phyloP scores from a whole-genome alignment of 805 yeast genomes.

The Candida andamanensis region DNA sequence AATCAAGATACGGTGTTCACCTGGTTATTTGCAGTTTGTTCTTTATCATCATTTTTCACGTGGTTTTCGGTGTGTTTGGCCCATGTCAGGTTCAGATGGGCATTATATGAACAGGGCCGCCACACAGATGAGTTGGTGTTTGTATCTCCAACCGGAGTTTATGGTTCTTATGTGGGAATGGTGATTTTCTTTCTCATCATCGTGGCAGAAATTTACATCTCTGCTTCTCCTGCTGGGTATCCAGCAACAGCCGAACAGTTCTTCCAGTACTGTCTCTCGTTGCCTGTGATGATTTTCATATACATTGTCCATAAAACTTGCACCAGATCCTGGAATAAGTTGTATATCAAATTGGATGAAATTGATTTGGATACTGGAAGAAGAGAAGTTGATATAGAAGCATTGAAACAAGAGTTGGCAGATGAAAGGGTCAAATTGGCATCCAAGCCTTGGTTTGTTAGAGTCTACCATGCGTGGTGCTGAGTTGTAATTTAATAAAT shows the following conservation, averaged over 20 bases:
- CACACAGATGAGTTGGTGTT: slow-evolving; percentile 33
- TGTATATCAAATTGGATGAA: slow-evolving; percentile 28
- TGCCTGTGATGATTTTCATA: slow-evolving; percentile 41
- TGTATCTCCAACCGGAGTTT: slow-evolving; percentile 30
- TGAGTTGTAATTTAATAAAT: slow-evolving; percentile 8
- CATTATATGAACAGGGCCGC: slow-evolving; percentile 31
- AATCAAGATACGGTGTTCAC: slow-evolving; percentile 31
- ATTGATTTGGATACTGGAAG: slow-evolving; percentile 43
- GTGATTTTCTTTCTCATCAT: slow-evolving; percentile 28
- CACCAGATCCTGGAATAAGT: slow-evolving; percentile 23
- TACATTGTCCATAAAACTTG: slow-evolving; percentile 39
- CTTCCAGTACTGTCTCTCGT: slow-evolving; percentile 49
- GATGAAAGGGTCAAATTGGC: slow-evolving; percentile 28
- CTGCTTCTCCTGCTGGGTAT: slow-evolving; percentile 33
- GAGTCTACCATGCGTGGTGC: slow-evolving; percentile 29
- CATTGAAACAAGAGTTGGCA: slow-evolving; percentile 37
- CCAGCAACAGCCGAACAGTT: slow-evolving; percentile 30
- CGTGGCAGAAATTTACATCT: slow-evolving; percentile 34
- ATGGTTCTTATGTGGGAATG: slow-evolving; percentile 33
- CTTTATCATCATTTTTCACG: slow-evolving; percentile 38
- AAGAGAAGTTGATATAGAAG: slow-evolving; percentile 31
- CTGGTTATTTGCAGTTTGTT: slow-evolving; percentile 39
- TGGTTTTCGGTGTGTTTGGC: slow-evolving; percentile 38
- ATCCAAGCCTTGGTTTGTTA: slow-evolving; percentile 21
- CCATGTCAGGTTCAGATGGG: slow-evolving; percentile 39